These are phyloP conservation scores for Hypoxylon sp. DNA, from an alignment of 2,329 filamentous ascomycete genomes.

Conservation along the genomic window DNA sequence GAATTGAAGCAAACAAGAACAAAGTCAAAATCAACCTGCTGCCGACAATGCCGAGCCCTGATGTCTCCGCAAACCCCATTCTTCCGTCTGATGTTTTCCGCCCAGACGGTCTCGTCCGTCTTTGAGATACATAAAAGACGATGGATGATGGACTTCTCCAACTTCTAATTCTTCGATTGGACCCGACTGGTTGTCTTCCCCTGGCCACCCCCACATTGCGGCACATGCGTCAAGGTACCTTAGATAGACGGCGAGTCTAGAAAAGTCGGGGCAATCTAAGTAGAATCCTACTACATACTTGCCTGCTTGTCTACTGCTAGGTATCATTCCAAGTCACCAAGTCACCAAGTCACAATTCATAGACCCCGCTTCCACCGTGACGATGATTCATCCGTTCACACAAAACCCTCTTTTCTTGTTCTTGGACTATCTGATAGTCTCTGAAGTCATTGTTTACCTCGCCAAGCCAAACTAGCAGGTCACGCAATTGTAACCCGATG, in stretches of 20 bases:
- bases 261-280: slow-evolving; percentile 24
- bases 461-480: slow-evolving; percentile 7
- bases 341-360: slow-evolving; percentile 4
- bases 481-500: slow-evolving; percentile 15
- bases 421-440: slow-evolving; percentile 6
- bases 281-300: slow-evolving; percentile 15
- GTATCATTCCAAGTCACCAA: too few species aligned
- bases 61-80: background rate
- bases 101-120: too few species aligned
- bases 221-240: slow-evolving; percentile 1
- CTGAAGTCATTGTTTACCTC: slow-evolving; percentile 17
- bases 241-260: background rate
- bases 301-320: too few species aligned
- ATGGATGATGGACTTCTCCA: slow-evolving; percentile 13
- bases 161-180: slow-evolving; percentile 5
- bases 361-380: slow-evolving; percentile 21
- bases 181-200: slow-evolving; percentile 7
- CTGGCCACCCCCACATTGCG: slow-evolving; percentile 17
- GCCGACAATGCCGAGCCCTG: too few species aligned
- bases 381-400: slow-evolving; percentile 18
- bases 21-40: too few species aligned
- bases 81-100: too few species aligned
- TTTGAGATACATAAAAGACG: too few species aligned
- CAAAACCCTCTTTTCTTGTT: slow-evolving; percentile 3
- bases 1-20: too few species aligned